Evolutionary conservation across 2,329 filamentous ascomycete genomes (phyloP), one percentile per base, ranked within the genome.

Genomic region (Colletotrichum sp.): DNA sequence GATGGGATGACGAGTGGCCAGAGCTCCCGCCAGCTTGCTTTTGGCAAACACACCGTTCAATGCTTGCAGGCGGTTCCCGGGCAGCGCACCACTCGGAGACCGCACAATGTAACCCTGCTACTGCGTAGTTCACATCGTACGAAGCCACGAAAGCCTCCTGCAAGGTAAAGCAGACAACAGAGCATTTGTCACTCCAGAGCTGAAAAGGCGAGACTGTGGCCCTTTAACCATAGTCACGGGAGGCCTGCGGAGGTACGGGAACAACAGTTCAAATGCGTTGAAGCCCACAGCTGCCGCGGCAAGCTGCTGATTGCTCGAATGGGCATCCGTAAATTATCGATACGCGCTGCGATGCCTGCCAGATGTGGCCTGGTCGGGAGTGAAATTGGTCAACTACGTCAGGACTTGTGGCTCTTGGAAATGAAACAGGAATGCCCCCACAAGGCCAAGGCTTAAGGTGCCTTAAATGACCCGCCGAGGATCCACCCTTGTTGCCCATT

Each of bases 391-490:
- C 64, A 65, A 65, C 73, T 75, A 75, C 73, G 73, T 75, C 70
- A 75, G 73, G 70, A 65, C 64, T 67, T 68, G 70, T 69, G 64
- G 73, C 65, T 55, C 61, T 61, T 38, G 55, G 70, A 71, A 75
- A 69, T 75, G 64, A 73, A 69, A 75, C 62, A 73, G 58, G 70
- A 68, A 68, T 62, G 64, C 58, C 70, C 70, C 70, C 73, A 75
- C 64, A 75, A 69, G 72, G 69, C 72, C 72, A 75, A 75, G 72
- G 52, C 62, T 62, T 52, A 52, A 52, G n/a, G n/a, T 52, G n/a
- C 43, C 43, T 52, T 24, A 56, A 15, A 36, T 52, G 71, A 52
- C 60, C 67, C 68, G 43, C 64, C 30, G 24, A 28, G 38, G 36
- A 36, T 34, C 28, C 58, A 48, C 21, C 55, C 55, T 43, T 65